Evolutionary conservation across 176 grass and related monocot genomes (phyloP).

Genomic region (Ensete glaucum): DNA sequence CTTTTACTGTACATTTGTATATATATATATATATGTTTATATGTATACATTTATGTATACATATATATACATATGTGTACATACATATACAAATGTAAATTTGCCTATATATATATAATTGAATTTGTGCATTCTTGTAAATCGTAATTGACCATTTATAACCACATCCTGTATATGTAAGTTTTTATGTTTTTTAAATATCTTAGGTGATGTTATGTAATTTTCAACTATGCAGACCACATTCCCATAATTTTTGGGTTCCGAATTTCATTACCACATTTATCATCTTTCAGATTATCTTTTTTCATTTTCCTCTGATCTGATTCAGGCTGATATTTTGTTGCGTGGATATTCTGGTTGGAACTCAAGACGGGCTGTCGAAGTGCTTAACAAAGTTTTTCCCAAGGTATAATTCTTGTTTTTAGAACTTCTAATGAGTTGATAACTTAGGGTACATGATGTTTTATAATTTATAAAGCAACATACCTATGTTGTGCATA

Average conservation of each 20-base stretch:
- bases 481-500: neutral
- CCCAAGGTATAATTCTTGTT: conserved; percentile 1
- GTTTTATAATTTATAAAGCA: neutral
- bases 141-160: neutral
- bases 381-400: conserved; percentile 18
- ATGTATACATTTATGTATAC: no score
- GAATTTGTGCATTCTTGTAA: no score
- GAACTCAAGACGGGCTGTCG: conserved; percentile 22
- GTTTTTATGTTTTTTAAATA: neutral
- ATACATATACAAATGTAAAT: no score
- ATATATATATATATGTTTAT: no score
- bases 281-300: neutral
- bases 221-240: neutral
- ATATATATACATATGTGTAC: no score
- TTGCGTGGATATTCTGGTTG: conserved; percentile 26
- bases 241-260: neutral
- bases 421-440: neutral
- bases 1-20: no score
- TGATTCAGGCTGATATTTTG: conserved; percentile 20
- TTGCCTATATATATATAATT: no score
- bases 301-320: neutral
- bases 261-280: neutral
- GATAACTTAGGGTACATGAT: neutral
- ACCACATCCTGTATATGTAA: neutral
- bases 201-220: neutral